These are phyloP conservation scores for Bullera alba DNA, from an alignment of 768 basidiomycete species.

Conservation along the genomic window DNA sequence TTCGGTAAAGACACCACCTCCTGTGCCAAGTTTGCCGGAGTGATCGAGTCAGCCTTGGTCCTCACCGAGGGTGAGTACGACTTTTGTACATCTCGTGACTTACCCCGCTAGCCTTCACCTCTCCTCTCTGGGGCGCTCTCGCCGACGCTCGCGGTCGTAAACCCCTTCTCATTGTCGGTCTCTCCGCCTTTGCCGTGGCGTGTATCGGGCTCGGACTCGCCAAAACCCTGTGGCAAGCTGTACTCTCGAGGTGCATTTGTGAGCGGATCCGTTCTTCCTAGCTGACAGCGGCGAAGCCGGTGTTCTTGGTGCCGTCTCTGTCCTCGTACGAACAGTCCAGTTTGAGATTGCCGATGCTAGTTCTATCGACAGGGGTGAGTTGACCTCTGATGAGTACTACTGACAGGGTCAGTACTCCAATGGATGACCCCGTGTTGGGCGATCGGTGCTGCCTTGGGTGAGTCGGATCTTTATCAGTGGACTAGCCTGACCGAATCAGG, in stretches of 20 bases:
- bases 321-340: slow-evolving; percentile 3
- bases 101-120: neutral
- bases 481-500: neutral
- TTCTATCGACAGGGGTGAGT: neutral
- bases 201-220: neutral
- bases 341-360: neutral
- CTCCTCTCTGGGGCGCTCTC: neutral
- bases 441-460: slow-evolving; percentile 2
- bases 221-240: neutral
- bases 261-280: neutral
- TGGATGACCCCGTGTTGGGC: neutral
- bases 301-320: slow-evolving; percentile 1
- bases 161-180: slow-evolving; percentile 1
- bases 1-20: neutral
- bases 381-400: too few relatives aligned
- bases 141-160: slow-evolving; percentile 2
- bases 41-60: slow-evolving; percentile 2
- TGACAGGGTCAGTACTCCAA: neutral
- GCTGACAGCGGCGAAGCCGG: slow-evolving; percentile 3
- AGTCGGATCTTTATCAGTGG: neutral
- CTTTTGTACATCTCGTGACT: neutral
- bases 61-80: neutral
- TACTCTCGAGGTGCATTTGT: slow-evolving; percentile 1
- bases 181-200: slow-evolving; percentile 1
- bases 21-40: neutral